A percentile compares a stretch with the other conserved stretches of the same genome.
These are phyloP conservation scores for Cytospora piceae DNA, from an alignment of 2,329 filamentous ascomycete species.

Conservation along the genomic window DNA sequence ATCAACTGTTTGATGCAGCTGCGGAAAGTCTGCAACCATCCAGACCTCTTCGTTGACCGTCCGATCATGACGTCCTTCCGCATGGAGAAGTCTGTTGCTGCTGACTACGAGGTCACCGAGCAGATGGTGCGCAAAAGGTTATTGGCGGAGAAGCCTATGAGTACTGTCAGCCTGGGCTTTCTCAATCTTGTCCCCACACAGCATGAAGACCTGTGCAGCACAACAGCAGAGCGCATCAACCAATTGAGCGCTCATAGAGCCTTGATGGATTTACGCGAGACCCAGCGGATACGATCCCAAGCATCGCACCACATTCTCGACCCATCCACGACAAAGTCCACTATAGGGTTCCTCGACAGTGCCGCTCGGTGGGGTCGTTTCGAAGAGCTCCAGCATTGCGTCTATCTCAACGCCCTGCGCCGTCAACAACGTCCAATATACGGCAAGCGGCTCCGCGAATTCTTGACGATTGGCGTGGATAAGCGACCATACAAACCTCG, in stretches of 20 bases:
- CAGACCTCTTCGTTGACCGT: slow-evolving; percentile 92
- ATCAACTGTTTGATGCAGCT: slow-evolving; percentile 98
- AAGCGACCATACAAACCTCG: slow-evolving; percentile 62
- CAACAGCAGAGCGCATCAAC: slow-evolving; percentile 58
- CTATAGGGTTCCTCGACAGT: slow-evolving; percentile 74
- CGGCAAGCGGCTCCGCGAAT: slow-evolving; percentile 76
- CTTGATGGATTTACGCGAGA: slow-evolving; percentile 72
- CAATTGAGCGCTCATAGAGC: slow-evolving; percentile 71
- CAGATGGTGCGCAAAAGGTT: slow-evolving; percentile 69
- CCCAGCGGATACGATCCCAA: slow-evolving; percentile 66
- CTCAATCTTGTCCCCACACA: slow-evolving; percentile 77
- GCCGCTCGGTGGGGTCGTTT: slow-evolving; percentile 69
- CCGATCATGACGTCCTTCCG: slow-evolving; percentile 97
- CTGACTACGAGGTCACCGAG: slow-evolving; percentile 75
- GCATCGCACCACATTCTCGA: slow-evolving; percentile 60
- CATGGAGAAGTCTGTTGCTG: slow-evolving; percentile 78
- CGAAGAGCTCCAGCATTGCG: slow-evolving; percentile 78
- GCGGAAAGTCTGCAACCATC: slow-evolving; percentile 97
- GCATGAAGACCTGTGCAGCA: slow-evolving; percentile 66
- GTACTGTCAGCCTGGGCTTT: slow-evolving; percentile 71
- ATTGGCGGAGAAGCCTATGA: slow-evolving; percentile 64
- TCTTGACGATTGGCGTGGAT: slow-evolving; percentile 67
- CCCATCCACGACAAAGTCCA: slow-evolving; percentile 69
- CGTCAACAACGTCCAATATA: slow-evolving; percentile 82
- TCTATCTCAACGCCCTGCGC: slow-evolving; percentile 80